A percentile compares a stretch with the other conserved stretches of the same genome.
Conservation (phyloP, 257 asterid genomes). For the Solanum ahanhuiri region DNA sequence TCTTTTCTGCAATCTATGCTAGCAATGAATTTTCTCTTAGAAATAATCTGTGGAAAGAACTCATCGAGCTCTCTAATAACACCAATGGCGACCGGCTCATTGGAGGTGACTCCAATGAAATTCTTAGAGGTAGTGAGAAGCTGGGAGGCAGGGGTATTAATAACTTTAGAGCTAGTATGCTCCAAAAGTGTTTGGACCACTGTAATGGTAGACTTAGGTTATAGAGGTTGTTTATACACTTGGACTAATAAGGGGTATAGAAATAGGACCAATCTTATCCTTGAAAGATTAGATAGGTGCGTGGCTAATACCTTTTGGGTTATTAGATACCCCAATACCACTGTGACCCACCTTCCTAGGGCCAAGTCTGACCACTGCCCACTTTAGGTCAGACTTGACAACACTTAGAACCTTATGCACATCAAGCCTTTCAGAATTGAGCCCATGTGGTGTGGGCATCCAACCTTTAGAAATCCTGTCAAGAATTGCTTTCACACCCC, state of each 20-base stretch:
- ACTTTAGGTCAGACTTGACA: background rate
- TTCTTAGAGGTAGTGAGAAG: no score
- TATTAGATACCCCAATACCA: background rate
- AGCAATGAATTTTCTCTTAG: background rate
- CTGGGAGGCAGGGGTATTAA: background rate
- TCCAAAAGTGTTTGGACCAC: background rate
- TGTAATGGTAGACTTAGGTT: background rate
- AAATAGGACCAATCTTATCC: background rate
- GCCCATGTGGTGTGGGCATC: background rate
- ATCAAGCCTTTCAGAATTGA: background rate
- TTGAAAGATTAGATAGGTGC: background rate
- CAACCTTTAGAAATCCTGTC: background rate
- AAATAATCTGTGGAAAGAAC: background rate
- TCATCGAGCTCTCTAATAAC: no score
- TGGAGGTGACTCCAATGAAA: background rate
- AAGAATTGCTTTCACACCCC: no score
- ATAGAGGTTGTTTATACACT: background rate
- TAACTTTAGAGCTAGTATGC: background rate
- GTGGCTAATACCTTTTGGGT: no score
- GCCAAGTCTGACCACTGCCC: background rate
- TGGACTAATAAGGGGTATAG: background rate
- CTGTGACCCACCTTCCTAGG: background rate
- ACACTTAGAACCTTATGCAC: background rate
- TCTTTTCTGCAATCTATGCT: background rate
- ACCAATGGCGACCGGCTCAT: background rate